Evolutionary conservation across 495 filamentous ascomycete species (phyloP).

Genomic region (Trichoderma erinaceum): DNA sequence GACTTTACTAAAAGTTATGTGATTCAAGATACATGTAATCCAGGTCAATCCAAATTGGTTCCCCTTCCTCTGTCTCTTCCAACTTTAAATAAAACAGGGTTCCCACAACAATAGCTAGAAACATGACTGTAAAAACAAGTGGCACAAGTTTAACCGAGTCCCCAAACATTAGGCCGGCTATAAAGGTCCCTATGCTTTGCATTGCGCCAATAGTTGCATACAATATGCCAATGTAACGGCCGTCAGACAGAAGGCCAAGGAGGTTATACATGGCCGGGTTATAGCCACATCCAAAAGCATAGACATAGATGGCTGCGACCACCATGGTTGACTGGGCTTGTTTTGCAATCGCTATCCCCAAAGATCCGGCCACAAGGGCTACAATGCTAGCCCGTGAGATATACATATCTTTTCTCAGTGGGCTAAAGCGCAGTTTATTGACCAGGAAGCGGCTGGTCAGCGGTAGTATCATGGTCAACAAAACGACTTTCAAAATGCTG

Average conservation of each 20-base stretch:
- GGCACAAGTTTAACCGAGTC: background rate
- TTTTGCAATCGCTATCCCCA: constrained; percentile 7
- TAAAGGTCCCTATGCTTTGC: constrained; percentile 4
- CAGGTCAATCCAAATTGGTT: background rate
- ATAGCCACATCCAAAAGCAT: constrained; percentile 7
- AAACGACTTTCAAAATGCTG: background rate
- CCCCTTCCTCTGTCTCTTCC: constrained; percentile 3
- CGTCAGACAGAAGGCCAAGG: background rate
- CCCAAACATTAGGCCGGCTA: constrained; percentile 5
- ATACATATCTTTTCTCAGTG: background rate
- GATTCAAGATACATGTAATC: constrained; percentile 3
- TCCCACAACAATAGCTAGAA: background rate
- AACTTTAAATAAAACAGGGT: background rate
- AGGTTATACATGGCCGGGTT: constrained; percentile 4
- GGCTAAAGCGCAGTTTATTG: background rate
- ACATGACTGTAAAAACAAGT: background rate
- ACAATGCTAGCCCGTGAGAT: constrained; percentile 6
- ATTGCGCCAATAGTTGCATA: constrained; percentile 4
- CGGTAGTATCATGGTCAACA: constrained; percentile 7
- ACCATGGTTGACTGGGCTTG: background rate
- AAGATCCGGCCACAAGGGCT: constrained; percentile 2
- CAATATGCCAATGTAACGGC: background rate
- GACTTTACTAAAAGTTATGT: too few species aligned
- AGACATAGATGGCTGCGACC: constrained; percentile 8
- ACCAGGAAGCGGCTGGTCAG: background rate